These are phyloP conservation scores for Grosmannia huntii DNA, from an alignment of 2,329 filamentous ascomycete genomes.

Conservation along the genomic window DNA sequence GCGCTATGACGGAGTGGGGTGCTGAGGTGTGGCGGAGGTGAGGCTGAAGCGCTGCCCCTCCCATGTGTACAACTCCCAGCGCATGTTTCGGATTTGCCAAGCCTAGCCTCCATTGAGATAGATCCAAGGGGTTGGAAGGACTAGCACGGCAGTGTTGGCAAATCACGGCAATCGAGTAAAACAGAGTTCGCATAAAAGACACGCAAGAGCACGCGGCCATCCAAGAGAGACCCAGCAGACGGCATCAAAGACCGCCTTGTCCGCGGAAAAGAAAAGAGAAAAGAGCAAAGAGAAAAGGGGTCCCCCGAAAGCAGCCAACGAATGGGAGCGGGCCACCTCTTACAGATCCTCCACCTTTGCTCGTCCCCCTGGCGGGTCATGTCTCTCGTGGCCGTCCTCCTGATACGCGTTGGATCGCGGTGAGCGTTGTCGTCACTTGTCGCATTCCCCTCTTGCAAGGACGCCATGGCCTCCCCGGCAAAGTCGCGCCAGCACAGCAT, in stretches of 20 bases:
- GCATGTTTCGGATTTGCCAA: conserved; percentile 8
- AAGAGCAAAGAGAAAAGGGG: neutral
- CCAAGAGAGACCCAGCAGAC: neutral
- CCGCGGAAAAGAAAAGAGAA: too few relatives aligned
- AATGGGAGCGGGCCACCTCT: neutral
- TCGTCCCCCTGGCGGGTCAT: neutral
- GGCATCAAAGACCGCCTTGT: neutral
- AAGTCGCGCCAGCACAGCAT: conserved; percentile 23
- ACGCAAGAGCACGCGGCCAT: neutral
- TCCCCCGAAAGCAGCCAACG: neutral
- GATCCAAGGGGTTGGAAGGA: neutral
- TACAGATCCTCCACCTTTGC: too few relatives aligned
- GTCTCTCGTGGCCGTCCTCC: neutral
- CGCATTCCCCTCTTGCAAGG: too few relatives aligned
- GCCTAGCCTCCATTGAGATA: neutral
- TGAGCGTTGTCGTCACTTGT: neutral
- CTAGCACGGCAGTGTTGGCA: neutral
- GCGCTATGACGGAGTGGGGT: neutral
- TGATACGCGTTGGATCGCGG: neutral
- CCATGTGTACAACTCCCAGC: too few relatives aligned
- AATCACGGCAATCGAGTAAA: neutral
- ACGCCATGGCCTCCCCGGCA: neutral
- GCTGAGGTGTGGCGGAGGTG: neutral
- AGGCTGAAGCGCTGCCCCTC: neutral
- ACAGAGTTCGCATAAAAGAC: too few relatives aligned